Evolutionary conservation across 2,329 filamentous ascomycete species (phyloP).

Genomic region (Alternaria sp.): DNA sequence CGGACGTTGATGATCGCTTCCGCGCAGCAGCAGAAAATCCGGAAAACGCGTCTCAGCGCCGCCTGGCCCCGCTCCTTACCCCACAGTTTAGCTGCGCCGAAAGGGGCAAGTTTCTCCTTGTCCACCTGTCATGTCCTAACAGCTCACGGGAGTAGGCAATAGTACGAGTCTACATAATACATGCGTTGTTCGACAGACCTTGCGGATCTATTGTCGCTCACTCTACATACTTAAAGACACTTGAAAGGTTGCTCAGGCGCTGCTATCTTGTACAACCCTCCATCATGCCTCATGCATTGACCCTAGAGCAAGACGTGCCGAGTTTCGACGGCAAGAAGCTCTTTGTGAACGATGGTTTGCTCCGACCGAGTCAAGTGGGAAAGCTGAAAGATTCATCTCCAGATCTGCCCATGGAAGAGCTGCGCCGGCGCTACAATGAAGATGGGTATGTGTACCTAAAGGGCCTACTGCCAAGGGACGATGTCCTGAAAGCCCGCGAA

Average conservation of each 20-base stretch:
- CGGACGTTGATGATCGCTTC: constrained; percentile 2
- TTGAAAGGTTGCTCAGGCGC: not conserved
- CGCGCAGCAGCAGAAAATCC: constrained; percentile 14
- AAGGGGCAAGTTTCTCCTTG: constrained; percentile 23
- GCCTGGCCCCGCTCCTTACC: constrained; percentile 23
- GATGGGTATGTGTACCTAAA: constrained; percentile 67
- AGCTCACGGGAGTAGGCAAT: not conserved
- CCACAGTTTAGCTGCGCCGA: constrained; percentile 24
- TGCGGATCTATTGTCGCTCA: not conserved
- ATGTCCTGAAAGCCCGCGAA: constrained; percentile 62
- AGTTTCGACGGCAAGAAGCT: constrained; percentile 44
- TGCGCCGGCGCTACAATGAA: constrained; percentile 56
- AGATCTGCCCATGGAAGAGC: constrained; percentile 57
- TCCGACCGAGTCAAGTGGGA: constrained; percentile 56
- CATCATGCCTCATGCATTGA: constrained; percentile 47
- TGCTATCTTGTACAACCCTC: not conserved
- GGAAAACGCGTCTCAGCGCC: constrained; percentile 11
- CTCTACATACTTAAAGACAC: not conserved
- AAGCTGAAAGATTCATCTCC: constrained; percentile 53
- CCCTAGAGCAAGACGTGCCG: constrained; percentile 30
- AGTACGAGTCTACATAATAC: not conserved
- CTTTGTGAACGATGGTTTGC: constrained; percentile 57
- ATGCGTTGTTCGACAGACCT: not conserved
- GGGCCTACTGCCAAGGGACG: constrained; percentile 60
- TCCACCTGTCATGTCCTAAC: constrained; percentile 7